Evolutionary conservation across 345 rosid species (phyloP).

Genomic region (Eutrema heterophyllum): DNA sequence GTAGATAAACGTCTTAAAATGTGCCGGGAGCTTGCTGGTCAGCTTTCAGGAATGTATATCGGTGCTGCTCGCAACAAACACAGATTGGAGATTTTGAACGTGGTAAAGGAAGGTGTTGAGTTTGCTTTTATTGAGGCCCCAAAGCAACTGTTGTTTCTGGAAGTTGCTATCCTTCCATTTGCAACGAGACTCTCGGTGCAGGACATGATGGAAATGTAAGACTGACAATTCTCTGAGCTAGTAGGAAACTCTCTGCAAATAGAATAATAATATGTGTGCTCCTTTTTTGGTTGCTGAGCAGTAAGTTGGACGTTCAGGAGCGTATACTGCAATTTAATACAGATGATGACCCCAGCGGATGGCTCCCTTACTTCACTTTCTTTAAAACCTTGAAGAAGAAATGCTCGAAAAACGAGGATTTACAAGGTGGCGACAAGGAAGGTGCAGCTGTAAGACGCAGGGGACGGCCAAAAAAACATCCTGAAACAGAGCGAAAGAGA

Average conservation of each 20-base stretch:
- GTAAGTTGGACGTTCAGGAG: constrained; percentile 63
- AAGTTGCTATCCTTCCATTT: constrained; percentile 67
- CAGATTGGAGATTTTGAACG: constrained; percentile 57
- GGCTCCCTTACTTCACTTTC: constrained; percentile 77
- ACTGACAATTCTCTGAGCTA: constrained; percentile 7
- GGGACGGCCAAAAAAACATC: constrained; percentile 79
- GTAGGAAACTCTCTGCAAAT: constrained; percentile 15
- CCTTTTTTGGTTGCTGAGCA: constrained; percentile 35
- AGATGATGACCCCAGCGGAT: constrained; percentile 95
- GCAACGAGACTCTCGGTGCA: constrained; percentile 66
- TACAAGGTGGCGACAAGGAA: constrained; percentile 75
- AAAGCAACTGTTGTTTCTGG: too few relatives aligned
- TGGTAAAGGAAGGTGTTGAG: constrained; percentile 74
- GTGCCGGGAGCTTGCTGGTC: constrained; percentile 76
- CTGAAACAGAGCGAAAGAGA: constrained; percentile 70
- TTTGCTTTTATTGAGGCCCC: constrained; percentile 80
- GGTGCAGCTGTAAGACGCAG: constrained; percentile 49
- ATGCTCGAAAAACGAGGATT: constrained; percentile 60
- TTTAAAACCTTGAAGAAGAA: constrained; percentile 60
- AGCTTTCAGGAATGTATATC: constrained; percentile 69
- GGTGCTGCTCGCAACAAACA: constrained; percentile 90
- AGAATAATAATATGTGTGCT: neutral
- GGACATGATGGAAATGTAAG: constrained; percentile 78
- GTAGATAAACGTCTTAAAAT: constrained; percentile 50
- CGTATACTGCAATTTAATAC: constrained; percentile 69